These are phyloP conservation scores for Astrephomene gubernaculifera DNA, from an alignment of 139 green algal genomes.

Conservation along the genomic window DNA sequence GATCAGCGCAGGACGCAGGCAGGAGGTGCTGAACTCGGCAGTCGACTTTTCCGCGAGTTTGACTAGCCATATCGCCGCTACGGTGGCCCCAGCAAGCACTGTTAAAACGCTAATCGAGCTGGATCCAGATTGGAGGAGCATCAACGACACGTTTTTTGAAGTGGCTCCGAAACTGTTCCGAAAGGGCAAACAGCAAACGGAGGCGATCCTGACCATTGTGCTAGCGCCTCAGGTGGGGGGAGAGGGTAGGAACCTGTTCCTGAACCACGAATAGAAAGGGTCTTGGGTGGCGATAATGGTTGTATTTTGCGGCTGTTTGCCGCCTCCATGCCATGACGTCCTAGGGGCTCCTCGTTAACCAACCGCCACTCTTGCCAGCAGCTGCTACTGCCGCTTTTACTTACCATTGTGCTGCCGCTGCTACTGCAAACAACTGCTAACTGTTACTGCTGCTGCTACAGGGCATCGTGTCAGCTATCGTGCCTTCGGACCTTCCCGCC, in stretches of 20 bases:
- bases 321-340: too few species aligned
- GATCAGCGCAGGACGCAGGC: neutral
- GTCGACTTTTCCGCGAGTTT: neutral
- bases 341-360: too few species aligned
- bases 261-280: too few species aligned
- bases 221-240: slow-evolving; percentile 12
- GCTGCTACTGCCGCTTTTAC: too few species aligned
- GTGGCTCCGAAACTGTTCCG: neutral
- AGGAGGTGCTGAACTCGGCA: neutral
- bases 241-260: too few species aligned
- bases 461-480: slow-evolving; percentile 24
- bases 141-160: slow-evolving; percentile 29
- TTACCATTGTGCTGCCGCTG: too few species aligned
- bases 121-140: neutral
- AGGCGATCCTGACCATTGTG: slow-evolving; percentile 35
- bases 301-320: too few species aligned
- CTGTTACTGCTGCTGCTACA: too few species aligned
- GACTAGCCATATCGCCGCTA: slow-evolving; percentile 9
- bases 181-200: neutral
- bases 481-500: neutral
- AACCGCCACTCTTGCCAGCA: too few species aligned
- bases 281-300: too few species aligned
- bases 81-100: slow-evolving; percentile 23
- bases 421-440: too few species aligned
- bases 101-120: slow-evolving; percentile 22